These are phyloP conservation scores for Phytophthora kernoviae DNA, from an alignment of 352 stramenopile species.

Conservation along the genomic window DNA sequence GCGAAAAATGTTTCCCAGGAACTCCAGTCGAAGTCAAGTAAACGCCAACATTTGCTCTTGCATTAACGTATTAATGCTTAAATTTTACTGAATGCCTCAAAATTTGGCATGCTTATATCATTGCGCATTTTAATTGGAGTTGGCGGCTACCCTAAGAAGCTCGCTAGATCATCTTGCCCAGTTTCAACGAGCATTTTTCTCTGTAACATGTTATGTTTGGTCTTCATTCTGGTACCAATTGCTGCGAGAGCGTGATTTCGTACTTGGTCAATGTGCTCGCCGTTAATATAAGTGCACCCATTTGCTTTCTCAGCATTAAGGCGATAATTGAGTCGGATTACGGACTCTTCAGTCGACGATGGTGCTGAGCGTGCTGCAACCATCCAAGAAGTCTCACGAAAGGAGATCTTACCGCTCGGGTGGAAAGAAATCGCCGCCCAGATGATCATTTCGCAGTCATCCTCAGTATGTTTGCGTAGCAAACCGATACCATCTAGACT, in stretches of 20 bases:
- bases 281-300: conserved; percentile 30
- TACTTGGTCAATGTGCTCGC: conserved; percentile 32
- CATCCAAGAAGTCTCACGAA: conserved; percentile 33
- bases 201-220: neutral
- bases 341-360: neutral
- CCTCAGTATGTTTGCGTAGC: conserved; percentile 21
- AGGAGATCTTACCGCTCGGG: conserved; percentile 32
- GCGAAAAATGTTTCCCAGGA: too few species aligned
- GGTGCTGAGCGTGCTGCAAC: conserved; percentile 7
- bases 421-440: conserved; percentile 38
- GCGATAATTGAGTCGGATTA: conserved; percentile 17
- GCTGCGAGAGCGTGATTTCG: conserved; percentile 16
- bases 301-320: conserved; percentile 24
- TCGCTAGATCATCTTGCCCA: neutral
- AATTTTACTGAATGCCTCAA: conserved; percentile 1
- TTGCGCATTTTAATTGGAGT: conserved; percentile 8
- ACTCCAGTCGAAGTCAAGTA: neutral
- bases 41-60: neutral
- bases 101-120: too few species aligned
- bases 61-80: too few species aligned
- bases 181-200: conserved; percentile 1
- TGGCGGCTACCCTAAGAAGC: neutral
- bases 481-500: conserved; percentile 29
- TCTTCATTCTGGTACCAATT: neutral
- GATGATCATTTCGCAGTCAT: conserved; percentile 29